Percentiles rank a stretch among this genome's conserved stretches.
Evolutionary conservation across 306 rosid species (phyloP).

Genomic region (Lagenaria siceraria): DNA sequence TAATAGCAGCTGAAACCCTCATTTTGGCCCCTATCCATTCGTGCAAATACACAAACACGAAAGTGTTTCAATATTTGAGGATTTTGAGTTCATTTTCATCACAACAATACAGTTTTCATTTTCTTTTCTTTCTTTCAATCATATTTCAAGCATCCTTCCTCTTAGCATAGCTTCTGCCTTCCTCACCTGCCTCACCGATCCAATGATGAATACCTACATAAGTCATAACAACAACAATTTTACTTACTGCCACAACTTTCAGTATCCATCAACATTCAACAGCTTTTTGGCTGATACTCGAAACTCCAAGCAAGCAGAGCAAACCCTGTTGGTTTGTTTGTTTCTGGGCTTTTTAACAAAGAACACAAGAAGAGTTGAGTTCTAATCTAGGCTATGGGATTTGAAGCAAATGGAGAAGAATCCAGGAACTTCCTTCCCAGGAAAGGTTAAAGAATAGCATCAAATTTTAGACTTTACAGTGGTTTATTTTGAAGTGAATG

Average conservation of each 20-base stretch:
- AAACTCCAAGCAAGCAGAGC: not conserved
- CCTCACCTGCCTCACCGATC: conserved; percentile 80
- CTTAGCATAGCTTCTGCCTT: conserved; percentile 94
- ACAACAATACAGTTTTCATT: not conserved
- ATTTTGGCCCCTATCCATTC: not conserved
- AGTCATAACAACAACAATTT: conserved; percentile 7
- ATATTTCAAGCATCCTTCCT: conserved; percentile 64
- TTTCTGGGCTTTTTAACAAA: not conserved
- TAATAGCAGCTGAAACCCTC: not conserved
- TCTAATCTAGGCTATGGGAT: not conserved
- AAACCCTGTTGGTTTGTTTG: not conserved
- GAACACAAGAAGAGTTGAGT: not conserved
- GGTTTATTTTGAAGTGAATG: not conserved
- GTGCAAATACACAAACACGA: not conserved
- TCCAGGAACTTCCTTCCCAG: not conserved
- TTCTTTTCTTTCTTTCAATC: conserved; percentile 8
- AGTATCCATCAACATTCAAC: no score
- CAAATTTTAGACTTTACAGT: not conserved
- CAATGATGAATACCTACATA: conserved; percentile 66
- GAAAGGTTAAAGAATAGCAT: not conserved
- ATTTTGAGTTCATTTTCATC: conserved; percentile 8
- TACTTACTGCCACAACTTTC: not conserved
- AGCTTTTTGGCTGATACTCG: not conserved
- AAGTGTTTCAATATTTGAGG: not conserved
- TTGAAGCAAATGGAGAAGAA: not conserved